These are phyloP conservation scores for Apiotrichum porosum DNA, from an alignment of 1,284 basidiomycete genomes.

Conservation along the genomic window DNA sequence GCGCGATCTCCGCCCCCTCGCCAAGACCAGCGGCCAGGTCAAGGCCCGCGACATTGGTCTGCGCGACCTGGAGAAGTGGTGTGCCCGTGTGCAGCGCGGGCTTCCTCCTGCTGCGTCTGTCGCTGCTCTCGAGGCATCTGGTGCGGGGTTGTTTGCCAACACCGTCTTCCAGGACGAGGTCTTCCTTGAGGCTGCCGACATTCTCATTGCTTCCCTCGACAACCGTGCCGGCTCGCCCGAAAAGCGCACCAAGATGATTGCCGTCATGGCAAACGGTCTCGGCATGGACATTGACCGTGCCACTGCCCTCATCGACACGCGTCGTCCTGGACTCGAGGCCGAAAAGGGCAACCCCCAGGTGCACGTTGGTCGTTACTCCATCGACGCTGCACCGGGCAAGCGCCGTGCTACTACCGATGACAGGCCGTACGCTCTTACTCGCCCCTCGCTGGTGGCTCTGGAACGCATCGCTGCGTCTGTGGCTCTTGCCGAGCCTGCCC, in stretches of 20 bases:
- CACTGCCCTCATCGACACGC: conserved; percentile 57
- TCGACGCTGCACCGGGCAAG: conserved; percentile 14
- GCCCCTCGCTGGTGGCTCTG: conserved; percentile 73
- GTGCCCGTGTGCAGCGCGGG: conserved; percentile 63
- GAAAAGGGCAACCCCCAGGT: conserved; percentile 55
- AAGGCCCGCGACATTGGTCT: conserved; percentile 59
- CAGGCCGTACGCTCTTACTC: conserved; percentile 83
- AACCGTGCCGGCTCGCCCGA: conserved; percentile 50
- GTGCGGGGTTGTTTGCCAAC: conserved; percentile 61
- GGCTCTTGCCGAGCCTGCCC: conserved; percentile 71
- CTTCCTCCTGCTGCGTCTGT: conserved; percentile 50
- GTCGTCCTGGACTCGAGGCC: conserved; percentile 63
- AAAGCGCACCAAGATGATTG: conserved; percentile 34
- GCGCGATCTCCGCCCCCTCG: conserved; percentile 38
- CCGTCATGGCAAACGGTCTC: conserved; percentile 60
- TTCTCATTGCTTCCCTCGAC: conserved; percentile 75
- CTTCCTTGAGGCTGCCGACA: conserved; percentile 82
- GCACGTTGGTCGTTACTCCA: conserved; percentile 34
- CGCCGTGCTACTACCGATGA: conserved; percentile 16
- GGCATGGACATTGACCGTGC: conserved; percentile 61
- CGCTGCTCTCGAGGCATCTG: conserved; percentile 29
- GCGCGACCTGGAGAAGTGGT: conserved; percentile 85
- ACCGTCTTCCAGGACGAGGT: conserved; percentile 80
- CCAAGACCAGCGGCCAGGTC: conserved; percentile 44
- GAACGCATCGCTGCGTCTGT: conserved; percentile 76